Evolutionary conservation across 768 basidiomycete species (phyloP), one percentile per base, ranked within the genome.

Genomic region (Mycena vulgaris): DNA sequence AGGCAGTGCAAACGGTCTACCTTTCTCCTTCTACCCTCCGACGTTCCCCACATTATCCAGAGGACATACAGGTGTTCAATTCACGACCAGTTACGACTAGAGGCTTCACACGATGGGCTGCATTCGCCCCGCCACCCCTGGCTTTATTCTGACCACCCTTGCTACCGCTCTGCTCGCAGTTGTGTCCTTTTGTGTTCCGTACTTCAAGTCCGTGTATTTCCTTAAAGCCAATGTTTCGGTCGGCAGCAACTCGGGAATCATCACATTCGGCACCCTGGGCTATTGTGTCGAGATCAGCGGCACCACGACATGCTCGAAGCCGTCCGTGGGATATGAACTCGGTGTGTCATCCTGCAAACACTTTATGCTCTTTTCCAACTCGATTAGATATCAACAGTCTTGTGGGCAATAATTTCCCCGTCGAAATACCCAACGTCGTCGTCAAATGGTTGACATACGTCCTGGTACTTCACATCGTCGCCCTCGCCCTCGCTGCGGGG

Each of bases 361-460:
- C 57, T 31, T 55, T 35, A 13, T 42, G 17, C 56, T 51, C 10
- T 55, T 49, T 56, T 33, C 55, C 53, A 52, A 64, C 66, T 66
- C 57, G 62, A 60, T 53, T 59, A 97, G 96, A 98, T 75, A 89
- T 97, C 73, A 95, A 96, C 75, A 77, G 84, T 40, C 86, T 98
- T 2, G 89, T 98, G 35, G 94, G 92, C 8, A 87, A 95, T 78
- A 80, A 85, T 5, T 83, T 88, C 2, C 75, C 84, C 30, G 81
- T 97, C 39, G 80, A 95, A 73, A 94, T 98, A 58, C 95, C 96
- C 2, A 84, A 90, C 64, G 89, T 95, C 8, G 87, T 91, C 57
- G 93, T 96, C 69, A 97, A 98, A 84, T 98, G 97, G 95, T 84
- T 98, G 77, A 99, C 98, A 13, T 97, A 97, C 76, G 92, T 91